Evolutionary conservation across 345 rosid genomes (phyloP).

Genomic region (Cardiospermum halicacabum): DNA sequence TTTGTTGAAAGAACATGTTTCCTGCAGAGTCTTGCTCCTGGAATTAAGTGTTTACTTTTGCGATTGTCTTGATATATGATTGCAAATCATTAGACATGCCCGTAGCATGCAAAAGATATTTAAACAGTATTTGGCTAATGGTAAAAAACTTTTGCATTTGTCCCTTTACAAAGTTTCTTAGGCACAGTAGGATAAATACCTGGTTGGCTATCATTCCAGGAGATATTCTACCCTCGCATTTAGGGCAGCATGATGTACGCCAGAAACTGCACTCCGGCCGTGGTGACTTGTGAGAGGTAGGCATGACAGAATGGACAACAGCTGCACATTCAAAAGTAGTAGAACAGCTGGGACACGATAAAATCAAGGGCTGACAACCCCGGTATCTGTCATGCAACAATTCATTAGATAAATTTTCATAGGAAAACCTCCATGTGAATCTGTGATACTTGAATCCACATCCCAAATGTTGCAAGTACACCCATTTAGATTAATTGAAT

Average conservation of each 20-base stretch:
- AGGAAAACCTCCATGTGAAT: neutral
- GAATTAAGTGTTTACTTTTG: neutral
- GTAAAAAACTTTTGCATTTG: neutral
- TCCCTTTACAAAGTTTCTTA: neutral
- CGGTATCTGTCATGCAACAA: constrained; percentile 46
- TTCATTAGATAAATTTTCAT: neutral
- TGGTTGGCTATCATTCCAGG: constrained; percentile 84
- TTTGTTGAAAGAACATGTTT: too few species aligned
- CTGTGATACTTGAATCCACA: neutral
- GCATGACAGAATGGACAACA: constrained; percentile 46
- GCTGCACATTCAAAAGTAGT: constrained; percentile 66
- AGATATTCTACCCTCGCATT: constrained; percentile 64
- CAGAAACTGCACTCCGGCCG: constrained; percentile 52
- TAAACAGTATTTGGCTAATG: neutral
- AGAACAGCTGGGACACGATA: constrained; percentile 89
- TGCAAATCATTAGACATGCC: neutral
- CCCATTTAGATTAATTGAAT: neutral
- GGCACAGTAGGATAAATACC: constrained; percentile 31
- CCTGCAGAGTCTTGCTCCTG: neutral
- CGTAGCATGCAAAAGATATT: neutral
- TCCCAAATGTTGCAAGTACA: neutral
- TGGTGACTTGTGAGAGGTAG: constrained; percentile 29
- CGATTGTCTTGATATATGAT: neutral
- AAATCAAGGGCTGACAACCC: constrained; percentile 67
- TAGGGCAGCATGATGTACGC: constrained; percentile 63